Evolutionary conservation across 306 rosid genomes (phyloP), one percentile per base, ranked within the genome.

Genomic region (Arachis hypogaea): DNA sequence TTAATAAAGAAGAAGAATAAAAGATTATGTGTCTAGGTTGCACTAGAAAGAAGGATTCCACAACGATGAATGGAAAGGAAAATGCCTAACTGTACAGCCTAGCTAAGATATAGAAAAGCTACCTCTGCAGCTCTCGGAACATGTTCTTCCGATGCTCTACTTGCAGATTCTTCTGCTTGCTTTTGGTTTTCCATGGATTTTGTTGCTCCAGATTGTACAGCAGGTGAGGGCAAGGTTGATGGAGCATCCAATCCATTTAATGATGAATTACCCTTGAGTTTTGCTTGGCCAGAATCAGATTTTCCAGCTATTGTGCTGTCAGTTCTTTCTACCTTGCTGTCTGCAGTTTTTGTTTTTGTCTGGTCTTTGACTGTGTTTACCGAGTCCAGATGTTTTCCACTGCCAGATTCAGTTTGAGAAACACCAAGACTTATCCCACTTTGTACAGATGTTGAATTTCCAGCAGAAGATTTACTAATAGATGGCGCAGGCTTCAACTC

Each of bases 401-500:
- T 86, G 63, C 75, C 77, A 73, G 82, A 77, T 69, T 93, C 98
- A 72, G 76, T 71, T 57, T 86, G 96, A 77, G 90, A 81, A 75
- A 76, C 75, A 87, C 56, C 78, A 68, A 52, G 54, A 65, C 83
- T 72, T 41, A 83, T 78, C 72, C 82, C 90, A 84, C 87, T 80
- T 77, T 82, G 93, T 29, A 28, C 73, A 50, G 90, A 64, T 57
- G 65, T 83, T 45, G 82, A 72, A 88, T 80, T 86, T 74, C 89
- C 85, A 46, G 81, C 82, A 4, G 90, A 76, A 70, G 97, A 76
- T 85, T 92, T 94, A 50, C 92, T 57, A 66, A 82, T 68, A 4
- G 97, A 57, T 70, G 88, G 83, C n/a, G 92, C 83, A 57, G 91
- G 83, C 85, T 90, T 94, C 77, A 86, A 63, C 46, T 94, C 99